Conservation (phyloP, 352 stramenopile species). For the Phytophthora agathidicida region DNA sequence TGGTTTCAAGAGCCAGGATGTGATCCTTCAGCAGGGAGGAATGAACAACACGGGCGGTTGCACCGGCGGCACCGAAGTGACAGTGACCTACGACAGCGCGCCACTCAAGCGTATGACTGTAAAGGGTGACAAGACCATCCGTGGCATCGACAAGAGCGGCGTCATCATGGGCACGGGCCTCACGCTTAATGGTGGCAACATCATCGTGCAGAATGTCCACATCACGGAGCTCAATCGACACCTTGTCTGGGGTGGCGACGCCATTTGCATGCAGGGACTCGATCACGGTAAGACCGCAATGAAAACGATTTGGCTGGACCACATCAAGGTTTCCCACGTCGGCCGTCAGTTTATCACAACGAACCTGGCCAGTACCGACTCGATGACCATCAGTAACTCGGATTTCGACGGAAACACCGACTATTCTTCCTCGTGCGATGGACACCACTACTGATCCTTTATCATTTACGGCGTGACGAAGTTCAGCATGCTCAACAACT, state of each 20-base stretch:
- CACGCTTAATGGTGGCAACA: conserved; percentile 37
- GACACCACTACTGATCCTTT: conserved; percentile 45
- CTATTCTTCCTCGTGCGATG: conserved; percentile 44
- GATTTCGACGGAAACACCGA: no score
- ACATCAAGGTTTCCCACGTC: conserved; percentile 41
- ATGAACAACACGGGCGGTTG: conserved; percentile 52
- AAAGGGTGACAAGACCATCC: conserved; percentile 46
- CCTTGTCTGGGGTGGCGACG: conserved; percentile 38
- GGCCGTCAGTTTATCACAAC: conserved; percentile 41
- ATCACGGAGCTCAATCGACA: conserved; percentile 57
- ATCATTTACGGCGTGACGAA: conserved; percentile 22
- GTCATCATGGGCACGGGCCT: conserved; percentile 49
- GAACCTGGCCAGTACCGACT: conserved; percentile 24
- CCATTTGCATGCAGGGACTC: conserved; percentile 28
- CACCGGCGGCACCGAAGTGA: conserved; percentile 28
- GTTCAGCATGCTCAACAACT: conserved; percentile 39
- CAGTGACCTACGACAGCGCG: conserved; percentile 25
- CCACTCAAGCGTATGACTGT: conserved; percentile 33
- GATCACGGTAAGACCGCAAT: conserved; percentile 15
- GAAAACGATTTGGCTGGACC: conserved; percentile 50
- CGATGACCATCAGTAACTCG: conserved; percentile 48
- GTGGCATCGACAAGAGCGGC: conserved; percentile 40
- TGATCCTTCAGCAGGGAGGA: conserved; percentile 39
- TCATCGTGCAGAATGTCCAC: conserved; percentile 59
- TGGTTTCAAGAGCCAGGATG: conserved; percentile 40